These are phyloP conservation scores for Rhodotorula glutinis DNA, from an alignment of 1,284 basidiomycete genomes.

Conservation along the genomic window DNA sequence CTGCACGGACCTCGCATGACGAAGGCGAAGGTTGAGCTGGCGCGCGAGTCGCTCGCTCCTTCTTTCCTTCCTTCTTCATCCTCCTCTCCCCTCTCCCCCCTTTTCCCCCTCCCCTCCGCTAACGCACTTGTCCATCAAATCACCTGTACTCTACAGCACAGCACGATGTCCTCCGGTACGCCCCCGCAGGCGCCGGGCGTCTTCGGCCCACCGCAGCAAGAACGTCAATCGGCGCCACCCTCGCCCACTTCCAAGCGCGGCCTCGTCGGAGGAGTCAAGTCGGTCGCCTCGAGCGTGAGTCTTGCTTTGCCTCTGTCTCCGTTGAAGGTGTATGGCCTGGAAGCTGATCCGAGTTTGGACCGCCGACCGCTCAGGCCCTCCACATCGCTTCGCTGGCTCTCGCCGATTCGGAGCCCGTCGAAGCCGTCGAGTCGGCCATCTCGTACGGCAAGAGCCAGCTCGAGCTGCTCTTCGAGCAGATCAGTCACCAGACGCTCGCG, in stretches of 20 bases:
- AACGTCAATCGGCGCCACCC: neutral
- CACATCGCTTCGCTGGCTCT: conserved; percentile 15
- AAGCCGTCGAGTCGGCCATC: neutral
- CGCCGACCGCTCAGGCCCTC: conserved; percentile 2
- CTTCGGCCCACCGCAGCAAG: conserved; percentile 17
- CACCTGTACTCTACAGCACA: neutral
- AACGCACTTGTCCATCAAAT: neutral
- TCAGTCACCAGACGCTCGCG: conserved; percentile 12
- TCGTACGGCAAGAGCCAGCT: neutral
- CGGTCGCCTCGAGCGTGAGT: conserved; percentile 16
- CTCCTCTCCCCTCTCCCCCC: neutral
- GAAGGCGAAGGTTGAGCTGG: too few species aligned
- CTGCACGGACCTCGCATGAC: too few species aligned
- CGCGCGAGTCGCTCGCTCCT: neutral
- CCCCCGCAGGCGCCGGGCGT: neutral
- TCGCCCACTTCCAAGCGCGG: neutral
- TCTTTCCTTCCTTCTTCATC: conserved; percentile 9
- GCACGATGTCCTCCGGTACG: neutral
- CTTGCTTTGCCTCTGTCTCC: neutral
- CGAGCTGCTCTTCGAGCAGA: conserved; percentile 11
- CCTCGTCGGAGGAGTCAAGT: neutral
- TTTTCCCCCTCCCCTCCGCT: conserved; percentile 4
- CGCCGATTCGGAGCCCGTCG: conserved; percentile 2
- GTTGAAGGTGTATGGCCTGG: too few species aligned
- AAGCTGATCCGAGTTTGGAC: too few species aligned